These are phyloP conservation scores for Botrytis deweyae DNA, from an alignment of 2,329 filamentous ascomycete genomes.

Conservation along the genomic window DNA sequence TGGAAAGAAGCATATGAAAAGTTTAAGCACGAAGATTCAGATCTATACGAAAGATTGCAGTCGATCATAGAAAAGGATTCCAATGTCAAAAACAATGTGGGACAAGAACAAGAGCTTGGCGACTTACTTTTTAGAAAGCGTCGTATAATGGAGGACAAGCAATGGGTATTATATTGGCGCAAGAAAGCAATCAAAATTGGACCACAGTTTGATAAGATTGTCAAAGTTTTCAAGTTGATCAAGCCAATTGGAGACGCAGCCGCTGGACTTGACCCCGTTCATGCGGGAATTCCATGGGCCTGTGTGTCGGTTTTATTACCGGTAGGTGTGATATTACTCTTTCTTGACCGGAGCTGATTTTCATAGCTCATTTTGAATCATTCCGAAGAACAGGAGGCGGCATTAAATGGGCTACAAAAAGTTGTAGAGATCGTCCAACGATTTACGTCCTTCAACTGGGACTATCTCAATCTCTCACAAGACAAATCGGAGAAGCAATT, in stretches of 20 bases:
- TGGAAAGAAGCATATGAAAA: constrained; percentile 4
- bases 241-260: background rate
- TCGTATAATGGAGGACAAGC: constrained; percentile 2
- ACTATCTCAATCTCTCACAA: background rate
- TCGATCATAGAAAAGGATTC: background rate
- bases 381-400: constrained; percentile 1
- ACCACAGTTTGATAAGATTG: constrained; percentile 1
- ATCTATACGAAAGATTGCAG: background rate
- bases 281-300: background rate
- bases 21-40: background rate
- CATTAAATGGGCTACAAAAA: constrained; percentile 1
- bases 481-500: background rate
- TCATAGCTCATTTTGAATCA: background rate
- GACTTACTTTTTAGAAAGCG: background rate
- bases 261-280: background rate
- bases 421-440: background rate
- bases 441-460: background rate
- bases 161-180: constrained; percentile 1
- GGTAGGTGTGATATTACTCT: background rate
- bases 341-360: background rate
- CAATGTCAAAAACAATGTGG: background rate
- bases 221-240: background rate
- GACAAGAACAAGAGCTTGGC: background rate
- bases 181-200: background rate
- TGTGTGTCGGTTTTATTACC: background rate